Evolutionary conservation across 768 basidiomycete genomes (phyloP).

Genomic region (Termitomyces sp.): DNA sequence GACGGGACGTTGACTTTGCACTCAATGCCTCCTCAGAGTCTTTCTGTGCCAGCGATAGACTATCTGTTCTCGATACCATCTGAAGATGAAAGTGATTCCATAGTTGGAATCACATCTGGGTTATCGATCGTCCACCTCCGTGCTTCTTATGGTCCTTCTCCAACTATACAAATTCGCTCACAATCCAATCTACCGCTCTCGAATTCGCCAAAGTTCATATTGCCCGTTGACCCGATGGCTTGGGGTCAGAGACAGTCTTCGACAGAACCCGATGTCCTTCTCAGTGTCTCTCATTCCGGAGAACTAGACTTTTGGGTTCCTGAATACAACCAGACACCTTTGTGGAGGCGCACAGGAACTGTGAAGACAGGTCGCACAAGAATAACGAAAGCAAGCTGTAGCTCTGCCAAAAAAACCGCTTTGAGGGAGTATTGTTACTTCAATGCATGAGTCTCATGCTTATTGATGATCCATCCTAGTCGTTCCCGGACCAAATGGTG

Average conservation of each 20-base stretch:
- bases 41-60: constrained; percentile 45
- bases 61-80: constrained; percentile 66
- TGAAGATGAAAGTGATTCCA: constrained; percentile 42
- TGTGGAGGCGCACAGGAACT: constrained; percentile 66
- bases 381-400: constrained; percentile 74
- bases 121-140: constrained; percentile 55
- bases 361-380: constrained; percentile 66
- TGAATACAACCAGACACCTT: constrained; percentile 29
- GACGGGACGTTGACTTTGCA: constrained; percentile 47
- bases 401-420: constrained; percentile 88
- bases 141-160: constrained; percentile 25
- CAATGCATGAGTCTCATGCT: background rate
- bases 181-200: constrained; percentile 48
- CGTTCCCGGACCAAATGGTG: constrained; percentile 48
- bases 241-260: constrained; percentile 52
- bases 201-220: constrained; percentile 44
- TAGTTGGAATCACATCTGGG: constrained; percentile 62
- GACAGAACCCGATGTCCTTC: constrained; percentile 62
- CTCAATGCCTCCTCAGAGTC: constrained; percentile 34
- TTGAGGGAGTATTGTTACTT: constrained; percentile 48
- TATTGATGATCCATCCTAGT: constrained; percentile 35
- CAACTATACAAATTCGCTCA: constrained; percentile 40
- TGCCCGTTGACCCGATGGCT: constrained; percentile 86
- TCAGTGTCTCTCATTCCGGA: constrained; percentile 73
- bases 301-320: constrained; percentile 87